Percentiles rank a stretch among this genome's conserved stretches.
Evolutionary conservation across 192 early-diverging fungal species (phyloP).

Genomic region (Linnemannia elongata): DNA sequence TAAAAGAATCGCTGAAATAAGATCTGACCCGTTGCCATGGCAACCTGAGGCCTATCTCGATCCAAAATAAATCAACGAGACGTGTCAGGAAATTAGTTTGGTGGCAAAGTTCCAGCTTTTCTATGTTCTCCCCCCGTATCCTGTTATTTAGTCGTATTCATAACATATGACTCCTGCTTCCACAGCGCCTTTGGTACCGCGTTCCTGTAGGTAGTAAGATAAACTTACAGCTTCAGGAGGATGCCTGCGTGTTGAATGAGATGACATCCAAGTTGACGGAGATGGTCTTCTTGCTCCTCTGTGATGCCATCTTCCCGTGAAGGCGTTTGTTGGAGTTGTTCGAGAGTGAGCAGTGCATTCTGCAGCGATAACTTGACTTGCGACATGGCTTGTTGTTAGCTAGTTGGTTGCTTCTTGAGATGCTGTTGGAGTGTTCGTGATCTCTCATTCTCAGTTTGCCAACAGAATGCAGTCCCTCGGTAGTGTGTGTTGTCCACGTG

Average conservation of each 20-base stretch:
- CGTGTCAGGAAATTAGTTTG: background rate
- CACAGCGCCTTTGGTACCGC: background rate
- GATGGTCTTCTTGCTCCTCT: constrained; percentile 76
- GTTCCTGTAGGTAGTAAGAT: background rate
- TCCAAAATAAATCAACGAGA: background rate
- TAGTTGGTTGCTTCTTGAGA: background rate
- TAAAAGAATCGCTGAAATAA: constrained; percentile 95
- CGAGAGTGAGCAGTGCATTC: constrained; percentile 82
- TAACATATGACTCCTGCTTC: background rate
- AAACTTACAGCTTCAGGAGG: constrained; percentile 76
- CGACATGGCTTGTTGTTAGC: constrained; percentile 7
- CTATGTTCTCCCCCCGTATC: background rate
- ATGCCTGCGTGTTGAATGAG: constrained; percentile 89
- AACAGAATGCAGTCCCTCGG: too few species aligned
- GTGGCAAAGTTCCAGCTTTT: background rate
- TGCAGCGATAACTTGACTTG: constrained; percentile 74
- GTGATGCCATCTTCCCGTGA: constrained; percentile 72
- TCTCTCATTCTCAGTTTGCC: too few species aligned
- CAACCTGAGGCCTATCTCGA: constrained; percentile 84
- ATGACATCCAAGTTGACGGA: constrained; percentile 84
- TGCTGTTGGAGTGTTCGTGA: background rate
- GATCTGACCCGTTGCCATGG: constrained; percentile 96
- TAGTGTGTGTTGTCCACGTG: too few species aligned
- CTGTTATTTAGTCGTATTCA: background rate
- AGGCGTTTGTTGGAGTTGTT: constrained; percentile 77